phyloP scores from a whole-genome alignment of 2,329 filamentous ascomycete genomes.

The Drechslera avenae region DNA sequence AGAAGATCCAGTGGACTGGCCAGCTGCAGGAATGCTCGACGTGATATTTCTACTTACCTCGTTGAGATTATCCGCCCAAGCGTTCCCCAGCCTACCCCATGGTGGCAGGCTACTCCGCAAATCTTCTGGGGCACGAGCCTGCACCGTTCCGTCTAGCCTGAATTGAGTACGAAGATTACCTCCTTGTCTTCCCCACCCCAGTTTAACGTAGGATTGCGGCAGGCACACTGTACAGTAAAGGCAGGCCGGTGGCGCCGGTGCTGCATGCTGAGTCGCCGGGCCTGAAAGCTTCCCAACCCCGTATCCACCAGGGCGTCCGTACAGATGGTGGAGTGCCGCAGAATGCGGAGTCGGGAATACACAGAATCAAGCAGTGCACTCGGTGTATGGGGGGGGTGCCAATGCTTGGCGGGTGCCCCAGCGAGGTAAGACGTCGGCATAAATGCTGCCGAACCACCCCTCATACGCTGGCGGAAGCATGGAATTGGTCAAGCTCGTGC shows the following conservation, averaged over 20 bases:
- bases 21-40: constrained; percentile 19
- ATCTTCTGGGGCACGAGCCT: constrained; percentile 17
- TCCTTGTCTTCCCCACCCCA: constrained; percentile 10
- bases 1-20: constrained; percentile 19
- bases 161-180: constrained; percentile 9
- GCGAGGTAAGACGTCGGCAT: constrained; percentile 22
- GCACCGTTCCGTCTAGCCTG: constrained; percentile 18
- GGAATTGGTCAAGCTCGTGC: constrained; percentile 28
- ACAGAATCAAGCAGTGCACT: constrained; percentile 28
- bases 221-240: neutral
- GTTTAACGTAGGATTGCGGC: constrained; percentile 15
- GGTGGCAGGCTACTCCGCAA: constrained; percentile 28
- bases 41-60: constrained; percentile 31
- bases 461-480: constrained; percentile 21
- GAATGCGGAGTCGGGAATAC: constrained; percentile 18
- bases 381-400: constrained; percentile 25
- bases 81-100: constrained; percentile 31
- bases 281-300: constrained; percentile 12
- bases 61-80: constrained; percentile 25
- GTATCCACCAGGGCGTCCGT: constrained; percentile 15
- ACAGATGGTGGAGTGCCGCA: constrained; percentile 26
- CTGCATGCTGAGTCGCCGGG: constrained; percentile 22
- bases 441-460: constrained; percentile 25
- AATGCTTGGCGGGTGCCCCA: constrained; percentile 28
- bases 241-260: constrained; percentile 11